Percentiles rank a stretch among this genome's conserved stretches.
Evolutionary conservation across 257 asterid species (phyloP).

Genomic region (Hygrophila difformis): DNA sequence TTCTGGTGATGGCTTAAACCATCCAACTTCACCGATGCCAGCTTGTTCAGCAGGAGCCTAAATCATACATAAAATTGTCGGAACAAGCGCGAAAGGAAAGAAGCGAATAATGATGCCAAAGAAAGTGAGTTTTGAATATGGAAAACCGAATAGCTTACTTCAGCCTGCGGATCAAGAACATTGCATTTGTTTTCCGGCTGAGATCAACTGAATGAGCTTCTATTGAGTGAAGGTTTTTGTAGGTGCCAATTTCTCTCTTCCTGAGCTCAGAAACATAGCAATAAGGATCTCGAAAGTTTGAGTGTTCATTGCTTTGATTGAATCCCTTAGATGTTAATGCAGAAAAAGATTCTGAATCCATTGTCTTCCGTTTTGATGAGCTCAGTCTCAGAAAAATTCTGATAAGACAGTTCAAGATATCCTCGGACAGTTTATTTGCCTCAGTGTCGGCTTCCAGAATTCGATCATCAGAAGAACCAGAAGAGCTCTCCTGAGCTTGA

Average conservation of each 20-base stretch:
- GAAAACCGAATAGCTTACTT: constrained; percentile 22
- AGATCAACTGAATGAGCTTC: constrained; percentile 48
- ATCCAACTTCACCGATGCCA: constrained; percentile 47
- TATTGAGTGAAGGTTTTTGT: constrained; percentile 31
- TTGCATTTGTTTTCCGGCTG: constrained; percentile 40
- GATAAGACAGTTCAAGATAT: constrained; percentile 62
- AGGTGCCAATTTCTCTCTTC: constrained; percentile 43
- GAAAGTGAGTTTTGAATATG: neutral
- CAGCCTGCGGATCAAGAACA: constrained; percentile 49
- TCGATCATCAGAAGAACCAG: constrained; percentile 42
- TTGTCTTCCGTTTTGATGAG: constrained; percentile 48
- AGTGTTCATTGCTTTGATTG: constrained; percentile 19
- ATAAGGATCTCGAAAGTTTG: constrained; percentile 50
- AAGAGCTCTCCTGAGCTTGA: constrained; percentile 51
- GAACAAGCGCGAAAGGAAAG: neutral
- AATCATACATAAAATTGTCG: constrained; percentile 1
- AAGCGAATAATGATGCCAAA: neutral
- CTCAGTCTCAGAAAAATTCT: constrained; percentile 51
- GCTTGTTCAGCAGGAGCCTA: constrained; percentile 68
- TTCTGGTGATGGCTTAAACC: constrained; percentile 69
- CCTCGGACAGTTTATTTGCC: constrained; percentile 53
- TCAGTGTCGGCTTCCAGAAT: constrained; percentile 32
- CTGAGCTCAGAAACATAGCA: constrained; percentile 20
- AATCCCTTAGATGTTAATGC: constrained; percentile 21
- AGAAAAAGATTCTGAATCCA: constrained; percentile 39